Conservation (phyloP, 1,284 basidiomycete genomes). For the Ceratobasidium sp. region DNA sequence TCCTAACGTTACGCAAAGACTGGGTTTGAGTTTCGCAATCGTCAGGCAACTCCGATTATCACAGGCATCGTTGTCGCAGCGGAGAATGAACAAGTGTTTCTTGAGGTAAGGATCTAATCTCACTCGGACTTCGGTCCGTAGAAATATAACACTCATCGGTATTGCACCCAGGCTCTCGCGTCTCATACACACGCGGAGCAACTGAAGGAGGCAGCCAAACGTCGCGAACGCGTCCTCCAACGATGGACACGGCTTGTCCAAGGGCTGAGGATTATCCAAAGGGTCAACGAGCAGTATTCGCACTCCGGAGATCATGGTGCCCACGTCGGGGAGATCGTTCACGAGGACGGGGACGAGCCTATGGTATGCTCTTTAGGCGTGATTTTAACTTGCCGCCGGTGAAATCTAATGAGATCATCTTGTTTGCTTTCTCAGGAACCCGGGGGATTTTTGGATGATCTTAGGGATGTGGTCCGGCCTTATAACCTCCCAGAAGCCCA, state of each 20-base stretch:
- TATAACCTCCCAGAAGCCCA: constrained; percentile 70
- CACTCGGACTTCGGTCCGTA: constrained; percentile 14
- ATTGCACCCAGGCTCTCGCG: constrained; percentile 71
- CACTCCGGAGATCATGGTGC: constrained; percentile 40
- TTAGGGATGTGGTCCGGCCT: constrained; percentile 72
- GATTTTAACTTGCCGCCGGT: constrained; percentile 17
- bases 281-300: constrained; percentile 81
- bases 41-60: constrained; percentile 82
- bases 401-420: constrained; percentile 35
- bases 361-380: constrained; percentile 29
- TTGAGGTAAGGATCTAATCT: constrained; percentile 64
- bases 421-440: constrained; percentile 47
- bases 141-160: constrained; percentile 5
- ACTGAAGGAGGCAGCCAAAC: constrained; percentile 77
- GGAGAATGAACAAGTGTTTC: constrained; percentile 76
- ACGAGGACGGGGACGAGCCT: not conserved
- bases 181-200: constrained; percentile 79
- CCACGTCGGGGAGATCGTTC: not conserved
- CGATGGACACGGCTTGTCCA: constrained; percentile 89
- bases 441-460: constrained; percentile 67
- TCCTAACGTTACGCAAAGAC: constrained; percentile 57
- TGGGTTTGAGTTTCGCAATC: constrained; percentile 95
- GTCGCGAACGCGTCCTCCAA: constrained; percentile 82
- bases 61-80: constrained; percentile 87
- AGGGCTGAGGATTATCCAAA: constrained; percentile 82